Evolutionary conservation across 2,329 filamentous ascomycete genomes (phyloP), one percentile per base, ranked within the genome.

Genomic region (Colletotrichum tamarilloi): DNA sequence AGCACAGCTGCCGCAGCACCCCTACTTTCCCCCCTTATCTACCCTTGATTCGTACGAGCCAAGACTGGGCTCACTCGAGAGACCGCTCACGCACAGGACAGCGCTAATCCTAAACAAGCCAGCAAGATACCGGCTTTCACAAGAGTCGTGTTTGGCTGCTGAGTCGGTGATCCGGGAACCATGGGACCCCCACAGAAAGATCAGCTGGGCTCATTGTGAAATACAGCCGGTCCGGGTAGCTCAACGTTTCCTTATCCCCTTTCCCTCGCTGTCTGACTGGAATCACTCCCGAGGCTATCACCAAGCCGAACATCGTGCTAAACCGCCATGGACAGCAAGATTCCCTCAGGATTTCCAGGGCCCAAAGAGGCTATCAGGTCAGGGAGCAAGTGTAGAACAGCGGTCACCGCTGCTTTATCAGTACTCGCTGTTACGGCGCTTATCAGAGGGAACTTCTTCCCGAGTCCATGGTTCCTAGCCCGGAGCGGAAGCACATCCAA

Each of bases 71-170:
- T 35, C 32, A 35, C 52, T 12, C 52, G 11, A 26, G 12, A 24
- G 60, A 60, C 67, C 65, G 65, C 38, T 35, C 46, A 70, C 4
- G 35, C 26, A 60, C 53, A 24, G 30, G 49, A 46, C 60, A 42
- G 46, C 70, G 59, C 70, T 70, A 73, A 59, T 16, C 70, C 67
- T 11, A 35, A 73, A 70, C 30, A 32, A 70, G 67, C 52, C 60
- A 57, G 42, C 32, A 59, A 58, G 66, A 49, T 64, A 38, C 59
- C 46, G 49, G 22, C 35, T 24, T 24, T 35, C 38, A 32, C 22
- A 28, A 12, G 30, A 35, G 26, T 72, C 42, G 28, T 59, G 53
- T 49, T 26, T 35, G 60, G 60, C 60, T 55, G 69, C 62, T 49
- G 68, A 68, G 60, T 62, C 60, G 60, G 70, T 62, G 67, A 70